phyloP scores from a whole-genome alignment of 1,284 basidiomycete genomes.

The Boletus austroedulis region DNA sequence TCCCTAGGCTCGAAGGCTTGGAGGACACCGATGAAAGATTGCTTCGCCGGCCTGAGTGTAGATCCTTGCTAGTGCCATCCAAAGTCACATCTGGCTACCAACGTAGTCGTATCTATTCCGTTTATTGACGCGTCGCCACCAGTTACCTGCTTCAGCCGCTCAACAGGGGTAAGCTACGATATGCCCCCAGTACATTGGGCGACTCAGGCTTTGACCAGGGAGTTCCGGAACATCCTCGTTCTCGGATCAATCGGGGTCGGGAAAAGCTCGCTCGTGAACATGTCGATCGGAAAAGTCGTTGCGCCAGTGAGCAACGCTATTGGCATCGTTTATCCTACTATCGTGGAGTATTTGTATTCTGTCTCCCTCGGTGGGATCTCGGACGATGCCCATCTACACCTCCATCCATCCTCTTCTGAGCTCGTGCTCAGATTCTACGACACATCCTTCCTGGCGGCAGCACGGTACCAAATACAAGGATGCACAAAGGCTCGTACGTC shows the following conservation, averaged over 20 bases:
- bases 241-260: constrained; percentile 30
- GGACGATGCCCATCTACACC: background rate
- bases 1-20: background rate
- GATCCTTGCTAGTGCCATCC: background rate
- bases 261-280: constrained; percentile 32
- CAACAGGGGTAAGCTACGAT: constrained; percentile 13
- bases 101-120: constrained; percentile 2
- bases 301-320: constrained; percentile 24
- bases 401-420: background rate
- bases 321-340: constrained; percentile 16
- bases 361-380: constrained; percentile 12
- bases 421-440: constrained; percentile 20
- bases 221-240: constrained; percentile 22
- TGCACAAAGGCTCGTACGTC: constrained; percentile 17
- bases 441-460: constrained; percentile 25
- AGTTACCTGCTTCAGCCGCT: background rate
- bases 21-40: background rate
- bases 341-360: constrained; percentile 23
- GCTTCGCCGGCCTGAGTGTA: background rate
- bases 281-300: constrained; percentile 23
- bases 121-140: background rate
- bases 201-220: constrained; percentile 10
- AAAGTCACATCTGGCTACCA: background rate
- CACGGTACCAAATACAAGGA: constrained; percentile 18
- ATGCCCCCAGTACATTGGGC: background rate